Conservation (phyloP, 495 filamentous ascomycete species). For the Cercophora newfieldiana region DNA sequence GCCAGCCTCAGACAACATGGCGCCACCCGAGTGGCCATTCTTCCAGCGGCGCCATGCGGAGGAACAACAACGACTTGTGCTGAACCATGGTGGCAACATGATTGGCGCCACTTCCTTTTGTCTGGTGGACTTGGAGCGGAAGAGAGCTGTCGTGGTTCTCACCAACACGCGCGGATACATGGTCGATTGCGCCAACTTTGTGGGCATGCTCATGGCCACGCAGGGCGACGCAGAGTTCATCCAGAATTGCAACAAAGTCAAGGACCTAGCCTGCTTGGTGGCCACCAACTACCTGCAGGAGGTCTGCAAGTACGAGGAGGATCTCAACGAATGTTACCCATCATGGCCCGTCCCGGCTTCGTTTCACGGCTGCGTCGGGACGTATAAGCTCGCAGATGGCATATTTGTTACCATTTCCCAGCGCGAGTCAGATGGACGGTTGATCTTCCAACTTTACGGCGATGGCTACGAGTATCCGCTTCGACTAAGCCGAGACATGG, state of each 20-base stretch:
- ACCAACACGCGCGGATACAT: conserved; percentile 20
- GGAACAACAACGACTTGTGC: conserved; percentile 6
- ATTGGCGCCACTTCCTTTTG: conserved; percentile 26
- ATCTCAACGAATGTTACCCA: not conserved
- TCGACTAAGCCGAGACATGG: not conserved
- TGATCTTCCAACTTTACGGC: conserved; percentile 1
- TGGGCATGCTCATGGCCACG: conserved; percentile 26
- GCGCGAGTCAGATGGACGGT: not conserved
- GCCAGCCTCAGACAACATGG: not conserved
- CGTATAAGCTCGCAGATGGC: not conserved
- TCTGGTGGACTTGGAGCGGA: conserved; percentile 8
- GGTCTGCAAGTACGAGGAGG: conserved; percentile 2
- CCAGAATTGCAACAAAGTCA: not conserved
- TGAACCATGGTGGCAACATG: conserved; percentile 31
- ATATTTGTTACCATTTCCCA: conserved; percentile 4
- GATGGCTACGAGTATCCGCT: conserved; percentile 9
- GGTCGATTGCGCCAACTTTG: conserved; percentile 17
- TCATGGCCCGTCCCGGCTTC: not conserved
- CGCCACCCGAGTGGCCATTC: not conserved
- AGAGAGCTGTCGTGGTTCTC: conserved; percentile 23
- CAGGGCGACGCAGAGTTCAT: not conserved
- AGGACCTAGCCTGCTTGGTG: not conserved
- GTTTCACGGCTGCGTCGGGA: not conserved
- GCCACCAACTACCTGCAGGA: conserved; percentile 9
- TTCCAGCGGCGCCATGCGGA: not conserved